Base-by-base conservation (phyloP, 1,284 basidiomycete species). In the Melampsora larici-populina region DNA sequence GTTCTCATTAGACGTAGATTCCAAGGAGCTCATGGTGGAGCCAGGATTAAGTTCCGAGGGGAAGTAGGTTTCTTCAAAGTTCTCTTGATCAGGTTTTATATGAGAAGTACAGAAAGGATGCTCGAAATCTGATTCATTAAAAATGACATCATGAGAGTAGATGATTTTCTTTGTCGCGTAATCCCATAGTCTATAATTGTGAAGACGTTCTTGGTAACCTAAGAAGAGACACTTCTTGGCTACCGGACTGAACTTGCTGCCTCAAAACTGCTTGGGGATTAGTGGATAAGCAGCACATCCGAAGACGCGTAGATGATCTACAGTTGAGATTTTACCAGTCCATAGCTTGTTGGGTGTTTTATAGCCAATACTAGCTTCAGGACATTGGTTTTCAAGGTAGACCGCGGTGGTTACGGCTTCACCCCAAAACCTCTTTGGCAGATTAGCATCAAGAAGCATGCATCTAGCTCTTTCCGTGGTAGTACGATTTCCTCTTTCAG, bases 361-460 rank as follows among this genome's bases (percentile, higher is more conserved):
- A 49, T 17, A 13, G 82, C n/a, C n/a, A n/a, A n/a, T n/a, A n/a
- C n/a, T n/a, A n/a, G n/a, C n/a, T n/a, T n/a, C n/a, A n/a, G n/a
- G 80, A 0, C 82, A 81, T 0, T 82, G 80, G 75, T 86, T 86
- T 51, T 81, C 79, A 1, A 86, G 43, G 82, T 83, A 86, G 13
- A 82, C 78, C 17, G 78, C 80, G 66, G 84, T 82, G 1, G 70
- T 49, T n/a, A 82, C 77, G 1, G 83, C 84, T 70, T 85, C 81
- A 0, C 80, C 82, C 85, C 85, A 86, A 6, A 84, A 81, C 43
- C 58, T 79, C 49, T 70, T 70, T 6, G 82, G 84, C 0, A 86
- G 80, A 7, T 79, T 72, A 1, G 83, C 48, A 24, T 80, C 78
- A 8, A 81, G 63, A 0, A 85, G 79, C 79, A 86, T 80, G 0